Conservation (phyloP, 257 asterid species). For the Petrea volubilis region DNA sequence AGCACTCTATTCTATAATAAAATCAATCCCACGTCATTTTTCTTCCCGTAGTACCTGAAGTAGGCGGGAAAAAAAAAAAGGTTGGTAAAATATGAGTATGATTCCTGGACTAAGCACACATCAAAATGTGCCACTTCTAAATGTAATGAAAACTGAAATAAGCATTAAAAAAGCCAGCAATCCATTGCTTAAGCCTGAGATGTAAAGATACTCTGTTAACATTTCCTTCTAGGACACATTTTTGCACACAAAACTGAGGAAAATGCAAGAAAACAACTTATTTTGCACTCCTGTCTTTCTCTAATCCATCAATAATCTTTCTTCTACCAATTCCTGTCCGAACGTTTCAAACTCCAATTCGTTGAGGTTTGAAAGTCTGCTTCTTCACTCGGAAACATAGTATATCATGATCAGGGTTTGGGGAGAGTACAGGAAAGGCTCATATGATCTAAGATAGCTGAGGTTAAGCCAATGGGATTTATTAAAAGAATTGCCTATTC, state of each 20-base stretch:
- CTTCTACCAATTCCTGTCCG: no score
- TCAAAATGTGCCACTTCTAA: not conserved
- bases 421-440: not conserved
- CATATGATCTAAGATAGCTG: not conserved
- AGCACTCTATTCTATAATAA: not conserved
- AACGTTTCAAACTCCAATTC: not conserved
- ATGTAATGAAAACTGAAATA: not conserved
- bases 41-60: not conserved
- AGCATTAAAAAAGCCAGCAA: not conserved
- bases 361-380: not conserved
- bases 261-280: no score
- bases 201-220: no score
- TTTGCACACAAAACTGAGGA: no score
- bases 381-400: not conserved
- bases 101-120: not conserved
- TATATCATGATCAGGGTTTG: not conserved
- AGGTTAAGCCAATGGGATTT: not conserved
- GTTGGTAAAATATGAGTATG: not conserved
- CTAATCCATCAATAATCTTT: no score
- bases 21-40: not conserved
- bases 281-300: no score
- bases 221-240: no score
- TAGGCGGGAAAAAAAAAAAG: not conserved
- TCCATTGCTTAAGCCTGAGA: not conserved
- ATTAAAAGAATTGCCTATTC: not conserved